Evolutionary conservation across 2,329 filamentous ascomycete genomes (phyloP), one percentile per base, ranked within the genome.

Genomic region (Cordyceps farinosa): DNA sequence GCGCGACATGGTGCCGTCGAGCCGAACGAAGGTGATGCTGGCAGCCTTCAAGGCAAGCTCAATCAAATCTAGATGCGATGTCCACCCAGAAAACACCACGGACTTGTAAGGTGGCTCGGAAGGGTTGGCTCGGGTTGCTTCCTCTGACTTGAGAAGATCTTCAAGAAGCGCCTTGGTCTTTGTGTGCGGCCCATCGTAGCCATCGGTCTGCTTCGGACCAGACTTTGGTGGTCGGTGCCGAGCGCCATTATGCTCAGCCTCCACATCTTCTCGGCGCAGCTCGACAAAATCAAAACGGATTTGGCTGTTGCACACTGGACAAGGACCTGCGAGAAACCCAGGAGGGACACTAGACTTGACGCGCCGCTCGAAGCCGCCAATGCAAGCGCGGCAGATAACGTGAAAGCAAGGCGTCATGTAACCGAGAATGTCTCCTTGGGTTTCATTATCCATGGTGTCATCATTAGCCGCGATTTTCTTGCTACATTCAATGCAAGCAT

Each of bases 51-150:
- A 82, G 0, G 93, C 94, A 56, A 91, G 82, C 72, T 95, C 87
- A 68, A 99, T 96, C 27, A 99, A 84, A 73, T 98, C 93, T 17
- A 99, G 85, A 72, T 98, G 93, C 0, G 90, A 89, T 0, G 95
- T 98, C 93, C 95, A 98, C n/a, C 88, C 89, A 0, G 92, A 97
- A 76, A 98, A 98, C 7, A 99, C 87, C 15, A 99, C 92, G 32
- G 91, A 95, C 74, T 97, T 98, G 76, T 91, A 90, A 0, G 93
- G 93, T 0, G 86, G 84, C 70, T 93, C 86, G 11, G 84, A 77
- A 0, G 87, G 85, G 10, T 85, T 79, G 0, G 77, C 78, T 44
- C 83, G 81, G 65, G 87, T 91, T 71, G 88, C 85, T 0, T 80
- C 79, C 63, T 87, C 85, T 58, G 87, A 86, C 57, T 82, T 79